phyloP scores from a whole-genome alignment of 352 stramenopile species.

The Phytopythium vexans region DNA sequence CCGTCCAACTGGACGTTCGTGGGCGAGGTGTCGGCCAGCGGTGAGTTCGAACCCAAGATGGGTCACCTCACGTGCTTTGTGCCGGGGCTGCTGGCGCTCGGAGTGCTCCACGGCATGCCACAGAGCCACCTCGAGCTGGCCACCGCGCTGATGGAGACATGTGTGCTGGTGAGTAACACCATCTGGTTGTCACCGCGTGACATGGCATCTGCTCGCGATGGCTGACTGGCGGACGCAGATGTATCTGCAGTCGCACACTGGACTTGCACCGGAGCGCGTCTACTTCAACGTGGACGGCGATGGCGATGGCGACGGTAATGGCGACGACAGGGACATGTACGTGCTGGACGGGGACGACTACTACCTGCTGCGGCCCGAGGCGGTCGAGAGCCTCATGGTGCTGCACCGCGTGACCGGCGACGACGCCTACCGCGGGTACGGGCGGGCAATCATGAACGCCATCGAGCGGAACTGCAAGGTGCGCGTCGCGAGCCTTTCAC shows the following conservation, averaged over 20 bases:
- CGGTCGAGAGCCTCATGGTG: constrained; percentile 88
- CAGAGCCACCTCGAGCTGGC: constrained; percentile 59
- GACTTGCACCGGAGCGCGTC: constrained; percentile 72
- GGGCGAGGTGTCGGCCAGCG: constrained; percentile 24
- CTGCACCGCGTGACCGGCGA: constrained; percentile 86
- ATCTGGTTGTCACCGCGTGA: not conserved
- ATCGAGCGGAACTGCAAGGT: constrained; percentile 74
- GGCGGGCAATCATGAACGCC: constrained; percentile 73
- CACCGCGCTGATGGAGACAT: constrained; percentile 68
- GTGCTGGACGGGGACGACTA: constrained; percentile 28
- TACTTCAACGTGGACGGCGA: constrained; percentile 41
- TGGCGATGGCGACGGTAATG: constrained; percentile 1
- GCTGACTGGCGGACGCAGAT: constrained; percentile 29
- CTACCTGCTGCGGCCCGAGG: constrained; percentile 84
- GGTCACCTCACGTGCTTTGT: constrained; percentile 90
- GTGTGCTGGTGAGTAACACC: constrained; percentile 37
- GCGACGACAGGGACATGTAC: constrained; percentile 14
- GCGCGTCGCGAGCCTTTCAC: not conserved
- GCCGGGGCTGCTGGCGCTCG: constrained; percentile 77
- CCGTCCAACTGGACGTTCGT: constrained; percentile 43
- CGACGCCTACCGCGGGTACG: constrained; percentile 73
- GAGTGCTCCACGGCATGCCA: constrained; percentile 48
- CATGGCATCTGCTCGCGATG: not conserved
- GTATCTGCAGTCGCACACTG: constrained; percentile 55
- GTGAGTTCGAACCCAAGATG: constrained; percentile 39